Percentiles rank a stretch among this genome's conserved stretches.
These are phyloP conservation scores for Cyberlindnera amylophila DNA, from an alignment of 805 yeast genomes.

Conservation along the genomic window DNA sequence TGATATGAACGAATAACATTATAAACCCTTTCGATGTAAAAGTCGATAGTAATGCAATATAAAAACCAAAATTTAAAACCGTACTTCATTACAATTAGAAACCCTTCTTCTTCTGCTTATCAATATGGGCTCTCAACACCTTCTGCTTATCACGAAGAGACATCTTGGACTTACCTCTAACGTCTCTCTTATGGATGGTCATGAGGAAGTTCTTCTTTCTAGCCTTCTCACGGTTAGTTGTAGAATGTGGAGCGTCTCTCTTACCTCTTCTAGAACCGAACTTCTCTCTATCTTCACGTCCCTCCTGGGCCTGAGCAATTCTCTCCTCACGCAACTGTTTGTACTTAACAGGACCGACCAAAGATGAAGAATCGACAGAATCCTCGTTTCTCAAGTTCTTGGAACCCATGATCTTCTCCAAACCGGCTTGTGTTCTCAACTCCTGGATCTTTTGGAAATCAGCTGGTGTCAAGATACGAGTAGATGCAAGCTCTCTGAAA, in stretches of 20 bases:
- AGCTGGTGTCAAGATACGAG: constrained; percentile 89
- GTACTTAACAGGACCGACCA: constrained; percentile 71
- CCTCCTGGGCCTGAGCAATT: constrained; percentile 81
- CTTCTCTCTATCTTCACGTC: constrained; percentile 88
- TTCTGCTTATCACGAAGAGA: constrained; percentile 89
- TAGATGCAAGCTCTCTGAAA: constrained; percentile 60
- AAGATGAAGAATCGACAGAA: constrained; percentile 69
- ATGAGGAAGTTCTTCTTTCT: constrained; percentile 98
- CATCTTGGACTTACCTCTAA: constrained; percentile 89
- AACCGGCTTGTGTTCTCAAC: constrained; percentile 78
- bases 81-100: no score
- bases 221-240: constrained; percentile 94
- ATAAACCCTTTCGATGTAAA: constrained; percentile 8
- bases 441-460: constrained; percentile 96
- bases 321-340: constrained; percentile 90
- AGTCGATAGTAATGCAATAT: neutral
- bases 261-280: constrained; percentile 87
- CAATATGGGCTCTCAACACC: constrained; percentile 78
- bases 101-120: constrained; percentile 88
- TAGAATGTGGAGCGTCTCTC: constrained; percentile 71
- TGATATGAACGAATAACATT: no score
- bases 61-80: no score
- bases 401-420: constrained; percentile 77
- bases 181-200: constrained; percentile 95
- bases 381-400: constrained; percentile 64